These are phyloP conservation scores for Penicillium sp. DNA, from an alignment of 2,329 filamentous ascomycete species.

Conservation along the genomic window DNA sequence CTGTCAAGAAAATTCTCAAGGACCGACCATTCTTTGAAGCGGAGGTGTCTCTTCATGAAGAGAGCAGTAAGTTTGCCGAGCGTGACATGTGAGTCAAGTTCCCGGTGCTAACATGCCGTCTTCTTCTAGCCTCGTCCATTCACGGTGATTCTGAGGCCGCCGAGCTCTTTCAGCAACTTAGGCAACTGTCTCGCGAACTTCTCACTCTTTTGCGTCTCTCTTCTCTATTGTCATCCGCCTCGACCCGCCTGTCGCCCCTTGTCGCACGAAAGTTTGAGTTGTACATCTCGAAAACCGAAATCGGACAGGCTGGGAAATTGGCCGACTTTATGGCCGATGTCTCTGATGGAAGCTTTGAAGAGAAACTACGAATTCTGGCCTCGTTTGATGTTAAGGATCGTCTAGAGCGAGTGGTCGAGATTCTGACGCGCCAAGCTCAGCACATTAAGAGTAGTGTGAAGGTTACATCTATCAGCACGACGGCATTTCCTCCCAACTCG, in stretches of 20 bases:
- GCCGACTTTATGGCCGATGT: constrained; percentile 98
- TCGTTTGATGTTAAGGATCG: constrained; percentile 77
- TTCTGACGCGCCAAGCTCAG: constrained; percentile 80
- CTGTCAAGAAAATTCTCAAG: constrained; percentile 72
- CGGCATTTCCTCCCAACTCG: constrained; percentile 64
- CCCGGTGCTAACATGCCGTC: constrained; percentile 12
- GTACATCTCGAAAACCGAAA: constrained; percentile 80
- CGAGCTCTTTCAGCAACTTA: constrained; percentile 77
- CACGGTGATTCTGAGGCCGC: constrained; percentile 67
- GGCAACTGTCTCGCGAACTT: constrained; percentile 82
- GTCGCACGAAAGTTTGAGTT: constrained; percentile 83
- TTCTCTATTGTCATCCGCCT: constrained; percentile 75
- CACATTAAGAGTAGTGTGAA: constrained; percentile 86
- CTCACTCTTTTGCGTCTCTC: constrained; percentile 83
- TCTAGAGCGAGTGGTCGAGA: constrained; percentile 78
- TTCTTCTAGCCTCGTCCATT: constrained; percentile 35
- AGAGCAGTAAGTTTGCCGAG: constrained; percentile 60
- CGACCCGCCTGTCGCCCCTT: constrained; percentile 75
- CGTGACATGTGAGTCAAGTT: background rate
- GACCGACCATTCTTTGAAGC: constrained; percentile 87
- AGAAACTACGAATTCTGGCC: constrained; percentile 86
- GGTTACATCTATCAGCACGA: constrained; percentile 75
- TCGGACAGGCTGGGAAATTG: constrained; percentile 79
- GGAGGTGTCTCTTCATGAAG: constrained; percentile 71
- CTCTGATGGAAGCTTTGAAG: constrained; percentile 83